Evolutionary conservation across 2,329 filamentous ascomycete genomes (phyloP).

Genomic region (Neurospora sp.): DNA sequence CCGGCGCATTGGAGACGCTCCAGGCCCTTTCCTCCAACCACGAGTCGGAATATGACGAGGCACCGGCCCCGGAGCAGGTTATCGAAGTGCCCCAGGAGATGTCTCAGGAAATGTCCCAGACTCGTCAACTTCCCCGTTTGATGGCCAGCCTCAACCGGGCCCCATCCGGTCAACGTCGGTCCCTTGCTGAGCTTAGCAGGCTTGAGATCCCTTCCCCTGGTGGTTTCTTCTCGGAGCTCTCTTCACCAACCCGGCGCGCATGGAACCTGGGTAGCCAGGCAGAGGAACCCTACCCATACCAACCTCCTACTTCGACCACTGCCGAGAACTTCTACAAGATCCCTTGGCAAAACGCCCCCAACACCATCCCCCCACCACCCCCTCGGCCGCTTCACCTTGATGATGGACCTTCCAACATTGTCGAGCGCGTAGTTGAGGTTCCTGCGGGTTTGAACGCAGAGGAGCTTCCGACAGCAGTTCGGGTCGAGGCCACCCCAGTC

Average conservation of each 20-base stretch:
- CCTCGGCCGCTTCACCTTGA: slow-evolving; percentile 27
- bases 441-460: slow-evolving; percentile 41
- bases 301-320: slow-evolving; percentile 74
- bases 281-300: slow-evolving; percentile 30
- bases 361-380: slow-evolving; percentile 24
- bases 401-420: slow-evolving; percentile 34
- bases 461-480: slow-evolving; percentile 54
- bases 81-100: slow-evolving; percentile 40
- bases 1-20: slow-evolving; percentile 70
- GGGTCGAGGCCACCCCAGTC: slow-evolving; percentile 26
- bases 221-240: slow-evolving; percentile 82
- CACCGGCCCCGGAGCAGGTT: slow-evolving; percentile 40
- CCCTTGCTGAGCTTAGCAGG: slow-evolving; percentile 62
- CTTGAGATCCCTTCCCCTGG: slow-evolving; percentile 86
- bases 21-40: slow-evolving; percentile 55
- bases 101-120: slow-evolving; percentile 40
- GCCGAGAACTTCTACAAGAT: slow-evolving; percentile 81
- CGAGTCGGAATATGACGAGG: slow-evolving; percentile 49
- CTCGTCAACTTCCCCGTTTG: slow-evolving; percentile 41
- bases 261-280: slow-evolving; percentile 57
- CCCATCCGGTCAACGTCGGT: slow-evolving; percentile 43
- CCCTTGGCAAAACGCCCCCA: slow-evolving; percentile 49
- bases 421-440: slow-evolving; percentile 59
- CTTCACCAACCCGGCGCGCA: slow-evolving; percentile 63
- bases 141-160: slow-evolving; percentile 31